A percentile compares a stretch with the other conserved stretches of the same genome.
Conservation (phyloP, 2,329 filamentous ascomycete species). For the Gremmenia infestans region DNA sequence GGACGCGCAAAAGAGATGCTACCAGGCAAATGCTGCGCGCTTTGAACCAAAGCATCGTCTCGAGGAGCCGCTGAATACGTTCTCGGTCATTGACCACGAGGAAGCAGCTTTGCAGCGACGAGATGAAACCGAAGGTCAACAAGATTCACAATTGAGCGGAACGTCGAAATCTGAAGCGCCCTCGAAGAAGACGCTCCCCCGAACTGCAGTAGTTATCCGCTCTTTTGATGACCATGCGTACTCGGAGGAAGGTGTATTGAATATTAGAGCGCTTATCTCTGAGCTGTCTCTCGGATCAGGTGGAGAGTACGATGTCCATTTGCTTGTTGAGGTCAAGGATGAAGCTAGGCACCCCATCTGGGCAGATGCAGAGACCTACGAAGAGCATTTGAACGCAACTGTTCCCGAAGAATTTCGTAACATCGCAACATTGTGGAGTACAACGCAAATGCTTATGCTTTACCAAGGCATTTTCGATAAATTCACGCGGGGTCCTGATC, state of each 20-base stretch:
- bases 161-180: background rate
- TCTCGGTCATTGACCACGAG: conserved; percentile 14
- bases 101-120: background rate
- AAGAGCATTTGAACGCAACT: conserved; percentile 59
- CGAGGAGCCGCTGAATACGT: conserved; percentile 14
- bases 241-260: conserved; percentile 74
- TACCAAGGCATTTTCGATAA: conserved; percentile 85
- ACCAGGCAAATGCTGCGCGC: conserved; percentile 62
- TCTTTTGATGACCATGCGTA: conserved; percentile 79
- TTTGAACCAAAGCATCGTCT: conserved; percentile 40
- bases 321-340: conserved; percentile 78
- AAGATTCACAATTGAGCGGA: background rate
- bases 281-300: conserved; percentile 78
- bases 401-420: conserved; percentile 82
- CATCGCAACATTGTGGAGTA: conserved; percentile 88
- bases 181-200: conserved; percentile 36
- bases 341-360: conserved; percentile 75
- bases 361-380: conserved; percentile 67
- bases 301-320: conserved; percentile 80
- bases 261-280: conserved; percentile 76
- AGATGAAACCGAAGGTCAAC: background rate
- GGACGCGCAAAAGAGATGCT: conserved; percentile 69
- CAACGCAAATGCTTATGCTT: conserved; percentile 84
- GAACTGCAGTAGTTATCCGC: conserved; percentile 76
- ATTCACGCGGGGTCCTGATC: conserved; percentile 57